Conservation (phyloP, 257 asterid species). For the Gentiana macrophylla region DNA sequence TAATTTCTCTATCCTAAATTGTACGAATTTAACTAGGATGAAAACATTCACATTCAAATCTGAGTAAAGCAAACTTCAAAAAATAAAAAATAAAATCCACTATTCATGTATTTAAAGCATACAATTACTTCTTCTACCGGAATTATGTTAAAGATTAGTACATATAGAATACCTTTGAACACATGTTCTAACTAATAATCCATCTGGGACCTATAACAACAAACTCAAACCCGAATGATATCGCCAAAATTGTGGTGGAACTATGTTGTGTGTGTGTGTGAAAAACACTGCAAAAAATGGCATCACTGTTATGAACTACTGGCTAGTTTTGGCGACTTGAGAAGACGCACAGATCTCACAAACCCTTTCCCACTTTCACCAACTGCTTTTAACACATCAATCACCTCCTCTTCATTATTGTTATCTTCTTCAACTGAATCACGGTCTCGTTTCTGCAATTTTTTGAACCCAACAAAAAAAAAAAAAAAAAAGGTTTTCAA, state of each 20-base stretch:
- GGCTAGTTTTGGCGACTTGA: conserved; percentile 50
- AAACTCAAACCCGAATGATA: too few relatives aligned
- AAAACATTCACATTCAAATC: too few relatives aligned
- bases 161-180: too few relatives aligned
- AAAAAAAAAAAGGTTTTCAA: background rate
- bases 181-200: too few relatives aligned
- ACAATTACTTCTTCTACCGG: too few relatives aligned
- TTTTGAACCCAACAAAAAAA: background rate
- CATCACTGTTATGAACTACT: background rate
- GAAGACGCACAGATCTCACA: conserved; percentile 57
- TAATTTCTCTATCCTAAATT: too few relatives aligned
- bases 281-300: background rate
- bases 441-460: conserved; percentile 72
- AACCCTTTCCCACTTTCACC: conserved; percentile 86
- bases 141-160: too few relatives aligned
- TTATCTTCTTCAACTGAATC: conserved; percentile 29
- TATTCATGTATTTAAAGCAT: too few relatives aligned
- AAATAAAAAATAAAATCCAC: too few relatives aligned
- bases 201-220: too few relatives aligned
- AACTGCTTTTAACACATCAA: conserved; percentile 44
- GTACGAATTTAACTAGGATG: too few relatives aligned
- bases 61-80: too few relatives aligned
- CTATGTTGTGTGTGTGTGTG: background rate
- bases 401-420: conserved; percentile 13
- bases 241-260: background rate